These are phyloP conservation scores for Oryza meridionalis DNA, from an alignment of 176 grass and related monocot species.

Conservation along the genomic window DNA sequence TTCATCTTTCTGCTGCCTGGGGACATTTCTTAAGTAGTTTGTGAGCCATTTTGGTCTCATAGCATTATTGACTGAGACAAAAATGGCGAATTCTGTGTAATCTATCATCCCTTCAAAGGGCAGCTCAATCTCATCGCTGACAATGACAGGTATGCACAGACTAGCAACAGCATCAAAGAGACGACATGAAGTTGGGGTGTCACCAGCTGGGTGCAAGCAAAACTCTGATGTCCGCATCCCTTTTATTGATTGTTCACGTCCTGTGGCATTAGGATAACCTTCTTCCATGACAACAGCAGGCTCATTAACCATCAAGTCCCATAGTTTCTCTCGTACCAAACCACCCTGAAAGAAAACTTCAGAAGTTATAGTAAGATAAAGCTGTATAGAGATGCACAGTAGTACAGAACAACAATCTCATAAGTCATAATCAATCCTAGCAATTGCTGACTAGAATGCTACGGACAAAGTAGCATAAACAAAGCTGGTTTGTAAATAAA, in stretches of 20 bases:
- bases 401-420: not conserved
- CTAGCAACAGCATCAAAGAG: constrained; percentile 85
- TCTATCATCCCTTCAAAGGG: constrained; percentile 88
- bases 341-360: constrained; percentile 62
- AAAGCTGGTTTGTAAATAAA: not conserved
- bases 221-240: constrained; percentile 79
- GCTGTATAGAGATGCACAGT: not conserved
- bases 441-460: not conserved
- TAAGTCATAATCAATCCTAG: not conserved
- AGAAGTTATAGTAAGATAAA: not conserved
- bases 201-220: constrained; percentile 86
- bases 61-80: constrained; percentile 57
- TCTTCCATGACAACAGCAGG: constrained; percentile 77
- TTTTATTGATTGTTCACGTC: constrained; percentile 83
- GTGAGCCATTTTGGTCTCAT: constrained; percentile 63
- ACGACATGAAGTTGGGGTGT: constrained; percentile 86
- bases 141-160: constrained; percentile 83
- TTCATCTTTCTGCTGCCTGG: constrained; percentile 57
- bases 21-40: constrained; percentile 60
- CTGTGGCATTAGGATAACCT: constrained; percentile 91
- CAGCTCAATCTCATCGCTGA: constrained; percentile 80
- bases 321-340: constrained; percentile 87
- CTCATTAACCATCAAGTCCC: constrained; percentile 80
- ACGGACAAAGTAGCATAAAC: constrained; percentile 2
- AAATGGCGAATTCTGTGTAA: constrained; percentile 76